phyloP scores from a whole-genome alignment of 176 grass and related monocot genomes.

The Areca catechu region DNA sequence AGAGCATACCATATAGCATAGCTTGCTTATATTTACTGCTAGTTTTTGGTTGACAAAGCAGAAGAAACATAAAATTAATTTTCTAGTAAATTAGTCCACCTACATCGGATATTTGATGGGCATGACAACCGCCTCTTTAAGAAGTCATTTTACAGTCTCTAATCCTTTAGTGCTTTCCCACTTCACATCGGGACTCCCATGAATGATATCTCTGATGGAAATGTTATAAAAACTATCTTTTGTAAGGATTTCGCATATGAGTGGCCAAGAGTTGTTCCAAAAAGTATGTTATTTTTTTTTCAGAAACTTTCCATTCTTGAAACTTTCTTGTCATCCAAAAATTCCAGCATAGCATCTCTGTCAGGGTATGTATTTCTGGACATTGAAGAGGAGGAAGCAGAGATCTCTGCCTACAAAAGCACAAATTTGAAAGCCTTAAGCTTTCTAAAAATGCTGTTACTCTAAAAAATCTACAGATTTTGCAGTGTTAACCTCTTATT shows the following conservation, averaged over 20 bases:
- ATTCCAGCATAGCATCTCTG: conserved; percentile 77
- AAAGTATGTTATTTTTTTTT: no score
- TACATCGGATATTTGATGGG: conserved; percentile 99
- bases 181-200: conserved; percentile 90
- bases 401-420: conserved; percentile 68
- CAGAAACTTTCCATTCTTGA: no score
- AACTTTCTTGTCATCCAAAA: not conserved
- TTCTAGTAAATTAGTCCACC: conserved; percentile 5
- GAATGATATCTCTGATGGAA: conserved; percentile 67
- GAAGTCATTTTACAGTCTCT: conserved; percentile 76
- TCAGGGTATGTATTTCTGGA: conserved; percentile 76
- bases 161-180: conserved; percentile 99
- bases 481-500: no score
- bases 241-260: not conserved
- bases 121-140: conserved; percentile 96
- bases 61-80: no score
- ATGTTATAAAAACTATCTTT: conserved; percentile 3
- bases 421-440: not conserved
- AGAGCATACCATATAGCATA: no score
- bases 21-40: no score
- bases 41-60: no score
- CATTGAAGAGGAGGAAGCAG: conserved; percentile 78
- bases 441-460: not conserved
- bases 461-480: not conserved
- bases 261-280: no score